Percentiles rank a stretch among this genome's conserved stretches.
These are phyloP conservation scores for Aegilops tauschii DNA, from an alignment of 176 grass and related monocot species.

Conservation along the genomic window DNA sequence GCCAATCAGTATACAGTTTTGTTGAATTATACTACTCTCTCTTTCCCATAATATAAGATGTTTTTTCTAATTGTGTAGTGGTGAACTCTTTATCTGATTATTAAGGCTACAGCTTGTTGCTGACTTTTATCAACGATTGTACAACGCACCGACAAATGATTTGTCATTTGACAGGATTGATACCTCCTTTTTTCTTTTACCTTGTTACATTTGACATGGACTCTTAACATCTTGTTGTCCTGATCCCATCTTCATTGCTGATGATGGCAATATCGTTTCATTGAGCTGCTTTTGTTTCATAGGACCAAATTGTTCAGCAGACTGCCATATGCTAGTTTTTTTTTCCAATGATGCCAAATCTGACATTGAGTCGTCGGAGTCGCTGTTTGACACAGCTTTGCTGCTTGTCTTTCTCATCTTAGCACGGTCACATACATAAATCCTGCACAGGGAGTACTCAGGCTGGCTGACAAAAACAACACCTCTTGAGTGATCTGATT, in stretches of 20 bases:
- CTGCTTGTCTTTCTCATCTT: slow-evolving; percentile 13
- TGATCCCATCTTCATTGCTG: neutral
- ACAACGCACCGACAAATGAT: no score
- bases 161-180: no score
- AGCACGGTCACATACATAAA: slow-evolving; percentile 12
- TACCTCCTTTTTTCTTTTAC: no score
- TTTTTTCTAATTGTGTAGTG: no score
- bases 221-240: neutral
- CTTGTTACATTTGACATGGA: no score
- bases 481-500: slow-evolving; percentile 40
- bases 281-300: slow-evolving; percentile 4
- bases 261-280: neutral
- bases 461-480: slow-evolving; percentile 52
- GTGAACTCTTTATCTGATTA: no score
- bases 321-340: neutral
- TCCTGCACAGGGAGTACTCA: slow-evolving; percentile 45
- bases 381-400: slow-evolving; percentile 13
- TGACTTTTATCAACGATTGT: no score
- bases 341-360: neutral
- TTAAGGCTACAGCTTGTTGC: no score
- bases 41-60: no score
- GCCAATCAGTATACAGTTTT: neutral
- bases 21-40: no score
- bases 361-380: neutral
- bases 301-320: neutral